Percentiles rank a stretch among this genome's conserved stretches.
Evolutionary conservation across 1,284 basidiomycete genomes (phyloP).

Genomic region (Fomes fomentarius): DNA sequence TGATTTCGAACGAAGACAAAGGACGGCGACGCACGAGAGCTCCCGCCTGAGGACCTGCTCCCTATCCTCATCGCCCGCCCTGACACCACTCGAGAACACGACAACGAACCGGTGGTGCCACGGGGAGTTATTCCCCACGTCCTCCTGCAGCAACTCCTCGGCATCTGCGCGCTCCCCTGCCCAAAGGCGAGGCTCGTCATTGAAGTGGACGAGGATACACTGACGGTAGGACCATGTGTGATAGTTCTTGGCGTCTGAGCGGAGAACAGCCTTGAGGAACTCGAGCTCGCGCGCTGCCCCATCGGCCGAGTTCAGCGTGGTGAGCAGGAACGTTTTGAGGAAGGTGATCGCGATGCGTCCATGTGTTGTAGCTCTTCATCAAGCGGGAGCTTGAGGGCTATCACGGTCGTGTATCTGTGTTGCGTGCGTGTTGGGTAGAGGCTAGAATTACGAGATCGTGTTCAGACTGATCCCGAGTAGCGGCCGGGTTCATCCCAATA

Average conservation of each 20-base stretch:
- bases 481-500: conserved; percentile 91
- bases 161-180: conserved; percentile 77
- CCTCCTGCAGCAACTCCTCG: conserved; percentile 73
- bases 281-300: conserved; percentile 65
- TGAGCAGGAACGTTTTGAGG: conserved; percentile 87
- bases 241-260: conserved; percentile 89
- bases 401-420: too few relatives aligned
- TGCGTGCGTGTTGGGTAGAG: too few relatives aligned
- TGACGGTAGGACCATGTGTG: conserved; percentile 96
- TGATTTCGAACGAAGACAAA: too few relatives aligned
- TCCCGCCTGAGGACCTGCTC: conserved; percentile 65
- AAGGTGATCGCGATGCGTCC: conserved; percentile 80
- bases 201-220: conserved; percentile 87
- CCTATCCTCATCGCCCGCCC: conserved; percentile 59
- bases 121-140: conserved; percentile 95
- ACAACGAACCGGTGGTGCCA: conserved; percentile 99
- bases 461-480: conserved; percentile 91
- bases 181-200: conserved; percentile 71
- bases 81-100: conserved; percentile 72
- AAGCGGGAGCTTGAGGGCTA: conserved; percentile 65
- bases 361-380: conserved; percentile 79
- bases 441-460: too few relatives aligned
- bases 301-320: conserved; percentile 44
- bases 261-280: conserved; percentile 76
- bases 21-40: conserved; percentile 57